Evolutionary conservation across 768 basidiomycete genomes (phyloP), one percentile per base, ranked within the genome.

Genomic region (Dendrothele bispora): DNA sequence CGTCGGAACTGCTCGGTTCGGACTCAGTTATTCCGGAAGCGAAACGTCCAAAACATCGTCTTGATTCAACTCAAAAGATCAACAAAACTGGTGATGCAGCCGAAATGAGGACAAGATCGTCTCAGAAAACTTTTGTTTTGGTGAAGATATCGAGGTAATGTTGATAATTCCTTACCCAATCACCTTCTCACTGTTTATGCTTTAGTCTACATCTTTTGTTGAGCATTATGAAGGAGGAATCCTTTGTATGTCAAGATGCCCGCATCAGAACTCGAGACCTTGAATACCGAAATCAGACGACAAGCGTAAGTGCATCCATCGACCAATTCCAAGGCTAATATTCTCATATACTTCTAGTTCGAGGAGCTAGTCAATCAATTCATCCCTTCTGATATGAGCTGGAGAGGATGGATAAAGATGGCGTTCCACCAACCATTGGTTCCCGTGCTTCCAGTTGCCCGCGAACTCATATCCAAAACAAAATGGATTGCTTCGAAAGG

Each of bases 321-420:
- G 35, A 7, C 15, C 25, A 25, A 47, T 40, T 24, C 27, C 8
- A 37, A n/a, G 37, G 11, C 43, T 28, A 48, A 45, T 46, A 54
- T 44, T 18, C 36, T 21, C 49, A 28, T 11, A 38, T 41, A 28
- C 26, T 7, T 17, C 15, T 40, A 90, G 88, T 88, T 90, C 52
- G 88, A 90, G 63, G 86, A 89, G 52, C 56, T 90, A 37, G 84
- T 87, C 12, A 82, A 85, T 55, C 84, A 89, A 55, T 90, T 89
- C 59, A 82, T 89, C 48, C 88, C 88, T 3, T 85, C 84, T 3
- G 80, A 87, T 55, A 82, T 80, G 64, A 83, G 78, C 39, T 89
- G 87, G 87, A 79, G 77, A 61, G 87, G 86, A 14, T 90, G 88
- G 88, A 77, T 89, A 27, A 87, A 85, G 57, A 87, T 90, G 75